Conservation (phyloP, 805 yeast species). For the Wickerhamomyces subpelliculosus region DNA sequence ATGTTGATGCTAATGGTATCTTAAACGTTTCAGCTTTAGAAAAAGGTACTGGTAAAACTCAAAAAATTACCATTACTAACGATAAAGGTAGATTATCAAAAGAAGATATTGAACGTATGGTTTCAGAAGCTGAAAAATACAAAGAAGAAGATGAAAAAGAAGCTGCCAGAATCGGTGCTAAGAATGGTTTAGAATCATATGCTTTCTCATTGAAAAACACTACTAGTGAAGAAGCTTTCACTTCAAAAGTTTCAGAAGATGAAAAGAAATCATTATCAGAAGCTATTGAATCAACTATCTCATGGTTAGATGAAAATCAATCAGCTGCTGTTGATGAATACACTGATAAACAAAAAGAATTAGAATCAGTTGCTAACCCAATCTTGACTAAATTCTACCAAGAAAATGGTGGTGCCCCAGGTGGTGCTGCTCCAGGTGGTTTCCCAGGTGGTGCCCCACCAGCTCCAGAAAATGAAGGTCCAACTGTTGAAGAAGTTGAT, state of each 20-base stretch:
- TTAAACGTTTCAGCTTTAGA: constrained; percentile 93
- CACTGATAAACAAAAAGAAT: constrained; percentile 89
- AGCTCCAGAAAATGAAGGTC: constrained; percentile 43
- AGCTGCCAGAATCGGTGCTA: constrained; percentile 86
- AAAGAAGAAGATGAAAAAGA: constrained; percentile 96
- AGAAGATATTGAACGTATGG: constrained; percentile 98
- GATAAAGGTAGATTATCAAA: constrained; percentile 97
- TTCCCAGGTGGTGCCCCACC: constrained; percentile 48
- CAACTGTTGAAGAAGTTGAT: constrained; percentile 80
- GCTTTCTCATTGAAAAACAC: constrained; percentile 89
- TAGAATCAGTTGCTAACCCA: constrained; percentile 93
- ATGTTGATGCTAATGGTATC: constrained; percentile 93
- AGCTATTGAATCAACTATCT: constrained; percentile 79
- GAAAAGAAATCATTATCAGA: constrained; percentile 64
- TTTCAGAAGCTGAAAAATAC: constrained; percentile 94
- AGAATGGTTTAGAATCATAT: constrained; percentile 93
- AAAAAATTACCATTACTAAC: constrained; percentile 95
- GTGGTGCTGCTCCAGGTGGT: constrained; percentile 54
- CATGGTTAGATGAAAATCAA: constrained; percentile 91
- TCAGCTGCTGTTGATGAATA: constrained; percentile 91
- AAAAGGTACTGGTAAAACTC: constrained; percentile 97
- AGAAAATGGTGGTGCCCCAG: constrained; percentile 84
- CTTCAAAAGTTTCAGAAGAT: constrained; percentile 69
- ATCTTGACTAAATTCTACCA: constrained; percentile 96
- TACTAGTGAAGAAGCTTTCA: constrained; percentile 64